Percentiles rank a stretch among this genome's conserved stretches.
Conservation (phyloP, 768 basidiomycete species). For the Royoungia palumana region DNA sequence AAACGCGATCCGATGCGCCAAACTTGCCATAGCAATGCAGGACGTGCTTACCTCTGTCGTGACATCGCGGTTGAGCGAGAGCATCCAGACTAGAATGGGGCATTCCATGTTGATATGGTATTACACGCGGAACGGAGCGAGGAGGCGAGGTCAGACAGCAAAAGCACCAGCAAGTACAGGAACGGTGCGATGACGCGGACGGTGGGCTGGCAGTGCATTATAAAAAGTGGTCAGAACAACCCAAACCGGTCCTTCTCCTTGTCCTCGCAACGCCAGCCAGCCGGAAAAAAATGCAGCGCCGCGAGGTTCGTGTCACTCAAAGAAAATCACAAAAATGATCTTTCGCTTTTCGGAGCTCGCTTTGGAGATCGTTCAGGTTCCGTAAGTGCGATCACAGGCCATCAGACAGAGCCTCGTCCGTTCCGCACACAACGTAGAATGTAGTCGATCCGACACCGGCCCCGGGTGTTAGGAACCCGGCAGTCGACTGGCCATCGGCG, state of each 20-base stretch:
- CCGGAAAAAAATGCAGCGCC: too few species aligned
- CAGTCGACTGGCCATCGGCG: too few species aligned
- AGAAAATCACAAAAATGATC: too few species aligned
- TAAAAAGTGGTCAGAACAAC: constrained; percentile 28
- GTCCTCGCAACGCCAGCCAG: too few species aligned
- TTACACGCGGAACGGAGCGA: neutral
- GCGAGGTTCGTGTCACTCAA: too few species aligned
- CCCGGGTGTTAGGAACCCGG: too few species aligned
- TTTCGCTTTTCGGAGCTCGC: neutral
- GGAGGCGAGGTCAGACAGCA: neutral
- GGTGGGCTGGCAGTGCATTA: constrained; percentile 19
- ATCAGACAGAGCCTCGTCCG: too few species aligned
- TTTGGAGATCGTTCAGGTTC: too few species aligned
- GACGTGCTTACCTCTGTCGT: constrained; percentile 44
- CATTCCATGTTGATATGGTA: constrained; percentile 41
- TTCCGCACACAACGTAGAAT: too few species aligned
- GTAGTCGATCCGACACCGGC: too few species aligned
- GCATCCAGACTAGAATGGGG: constrained; percentile 78
- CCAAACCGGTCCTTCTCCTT: constrained; percentile 26
- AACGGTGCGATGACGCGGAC: constrained; percentile 1
- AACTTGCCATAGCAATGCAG: neutral
- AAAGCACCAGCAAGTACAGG: too few species aligned
- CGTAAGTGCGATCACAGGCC: too few species aligned
- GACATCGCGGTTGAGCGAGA: constrained; percentile 73
- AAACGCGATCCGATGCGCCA: neutral